A percentile compares a stretch with the other conserved stretches of the same genome.
phyloP scores from a whole-genome alignment of 2,329 filamentous ascomycete genomes.

The Botryotinia narcissicola region DNA sequence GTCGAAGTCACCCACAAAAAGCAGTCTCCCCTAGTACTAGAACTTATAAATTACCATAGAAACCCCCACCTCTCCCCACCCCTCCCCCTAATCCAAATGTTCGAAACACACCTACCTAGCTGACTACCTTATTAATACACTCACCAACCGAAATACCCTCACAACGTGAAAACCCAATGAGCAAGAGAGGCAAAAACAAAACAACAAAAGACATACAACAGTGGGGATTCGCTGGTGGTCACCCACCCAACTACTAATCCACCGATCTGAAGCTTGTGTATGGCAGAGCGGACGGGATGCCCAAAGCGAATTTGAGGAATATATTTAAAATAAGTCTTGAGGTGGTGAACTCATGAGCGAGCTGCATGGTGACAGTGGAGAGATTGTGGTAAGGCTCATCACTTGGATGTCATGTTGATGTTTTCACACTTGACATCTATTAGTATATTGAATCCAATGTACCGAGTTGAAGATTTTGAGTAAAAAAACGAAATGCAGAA shows the following conservation, averaged over 20 bases:
- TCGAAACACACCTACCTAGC: not conserved
- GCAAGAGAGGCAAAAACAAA: not conserved
- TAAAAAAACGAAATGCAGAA: too few relatives aligned
- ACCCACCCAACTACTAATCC: not conserved
- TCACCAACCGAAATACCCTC: too few relatives aligned
- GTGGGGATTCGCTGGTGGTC: not conserved
- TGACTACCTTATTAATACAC: too few relatives aligned
- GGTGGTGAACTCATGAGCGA: not conserved
- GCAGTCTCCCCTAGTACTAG: not conserved
- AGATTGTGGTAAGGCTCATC: not conserved
- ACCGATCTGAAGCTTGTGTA: not conserved
- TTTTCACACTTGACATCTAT: not conserved
- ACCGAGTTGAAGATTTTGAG: not conserved
- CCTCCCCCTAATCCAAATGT: not conserved
- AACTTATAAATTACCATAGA: not conserved
- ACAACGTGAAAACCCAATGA: not conserved
- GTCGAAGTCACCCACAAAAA: not conserved
- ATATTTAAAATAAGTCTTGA: fast-evolving
- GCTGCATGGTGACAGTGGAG: not conserved
- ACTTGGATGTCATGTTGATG: not conserved
- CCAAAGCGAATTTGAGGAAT: too few relatives aligned
- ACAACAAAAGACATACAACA: not conserved
- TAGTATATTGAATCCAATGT: not conserved
- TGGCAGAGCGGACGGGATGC: not conserved
- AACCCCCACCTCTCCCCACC: too few relatives aligned